Base-by-base conservation (phyloP, 371 early-diverging fungal genomes). In the Rhizopus delemar region DNA sequence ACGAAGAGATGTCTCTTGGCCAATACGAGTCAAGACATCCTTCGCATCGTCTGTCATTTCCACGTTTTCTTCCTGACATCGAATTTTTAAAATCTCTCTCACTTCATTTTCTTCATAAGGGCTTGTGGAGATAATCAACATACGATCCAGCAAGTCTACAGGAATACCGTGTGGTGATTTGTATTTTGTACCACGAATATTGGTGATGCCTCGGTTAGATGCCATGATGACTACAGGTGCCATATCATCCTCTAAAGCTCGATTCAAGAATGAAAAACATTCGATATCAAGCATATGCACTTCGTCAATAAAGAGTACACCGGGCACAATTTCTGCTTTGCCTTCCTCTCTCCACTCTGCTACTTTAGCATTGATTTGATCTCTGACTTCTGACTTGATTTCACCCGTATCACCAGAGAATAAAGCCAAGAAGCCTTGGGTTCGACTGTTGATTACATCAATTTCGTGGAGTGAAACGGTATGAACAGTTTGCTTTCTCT, bases 231-330 rank as follows among this genome's bases (percentile, higher is more conserved):
- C 95, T 8, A 99, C 88, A 6, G 99, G 99, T 9, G 97, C 93
- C 87, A 95, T 82, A 41, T 88, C 88, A 69, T 93, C 93, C 74
- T 99, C 99, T 13, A 97, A 82, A 3, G 98, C 96, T 36, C 98
- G 89, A 80, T 99, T 99, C 51, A 99, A 75, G 86, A 94, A 99
- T 7, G 98, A 95, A 74, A 98, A 99, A 75, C 98, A 97, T 75
- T 99, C 99, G 62, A 97, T 94, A 67, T 99, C 99, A 32, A 99
- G 92, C 92, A 99, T 94, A 74, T 99, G 98, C 32, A 97, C 96
- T 78, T 99, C 99, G 69, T 99, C 98, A 63, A 99, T 96, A 78
- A 99, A 98, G 36, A 99, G 83, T 8, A 97, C 96, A 33, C 99
- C 99, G 6, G 98, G 97, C 3, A 97, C 91, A 62, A 99, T 93